phyloP scores from a whole-genome alignment of 441 rosid genomes.

The Populus tomentosa region DNA sequence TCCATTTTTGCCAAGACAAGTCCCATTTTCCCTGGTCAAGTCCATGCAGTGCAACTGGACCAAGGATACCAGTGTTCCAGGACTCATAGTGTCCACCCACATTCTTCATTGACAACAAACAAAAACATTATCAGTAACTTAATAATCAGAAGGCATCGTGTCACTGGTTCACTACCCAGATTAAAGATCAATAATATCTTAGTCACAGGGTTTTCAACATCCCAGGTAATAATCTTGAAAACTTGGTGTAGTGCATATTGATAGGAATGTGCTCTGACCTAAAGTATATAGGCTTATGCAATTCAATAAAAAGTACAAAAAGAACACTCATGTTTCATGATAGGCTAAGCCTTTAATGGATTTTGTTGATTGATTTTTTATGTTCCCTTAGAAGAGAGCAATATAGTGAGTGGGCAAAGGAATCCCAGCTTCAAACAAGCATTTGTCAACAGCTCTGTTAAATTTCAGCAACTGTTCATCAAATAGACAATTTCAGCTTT shows the following conservation, averaged over 20 bases:
- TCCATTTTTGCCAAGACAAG: slow-evolving; percentile 91
- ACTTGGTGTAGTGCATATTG: neutral
- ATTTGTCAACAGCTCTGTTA: neutral
- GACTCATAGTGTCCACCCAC: slow-evolving; percentile 94
- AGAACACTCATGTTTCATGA: neutral
- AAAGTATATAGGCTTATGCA: neutral
- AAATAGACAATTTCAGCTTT: neutral
- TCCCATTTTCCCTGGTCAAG: slow-evolving; percentile 83
- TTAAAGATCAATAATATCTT: neutral
- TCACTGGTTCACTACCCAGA: neutral
- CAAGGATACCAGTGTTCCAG: slow-evolving; percentile 94
- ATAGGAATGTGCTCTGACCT: neutral
- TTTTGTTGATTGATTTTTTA: neutral
- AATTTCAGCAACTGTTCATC: neutral
- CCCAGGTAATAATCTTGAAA: neutral
- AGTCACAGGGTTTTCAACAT: neutral
- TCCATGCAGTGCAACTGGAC: slow-evolving; percentile 88
- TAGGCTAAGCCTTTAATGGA: neutral
- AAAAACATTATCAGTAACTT: neutral
- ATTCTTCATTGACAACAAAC: slow-evolving; percentile 45
- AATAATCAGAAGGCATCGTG: neutral
- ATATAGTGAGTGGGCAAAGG: neutral
- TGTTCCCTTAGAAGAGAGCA: neutral
- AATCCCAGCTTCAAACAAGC: neutral
- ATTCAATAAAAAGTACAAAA: neutral